Evolutionary conservation across 495 filamentous ascomycete genomes (phyloP).

Genomic region (Lasiosphaeria hispida): DNA sequence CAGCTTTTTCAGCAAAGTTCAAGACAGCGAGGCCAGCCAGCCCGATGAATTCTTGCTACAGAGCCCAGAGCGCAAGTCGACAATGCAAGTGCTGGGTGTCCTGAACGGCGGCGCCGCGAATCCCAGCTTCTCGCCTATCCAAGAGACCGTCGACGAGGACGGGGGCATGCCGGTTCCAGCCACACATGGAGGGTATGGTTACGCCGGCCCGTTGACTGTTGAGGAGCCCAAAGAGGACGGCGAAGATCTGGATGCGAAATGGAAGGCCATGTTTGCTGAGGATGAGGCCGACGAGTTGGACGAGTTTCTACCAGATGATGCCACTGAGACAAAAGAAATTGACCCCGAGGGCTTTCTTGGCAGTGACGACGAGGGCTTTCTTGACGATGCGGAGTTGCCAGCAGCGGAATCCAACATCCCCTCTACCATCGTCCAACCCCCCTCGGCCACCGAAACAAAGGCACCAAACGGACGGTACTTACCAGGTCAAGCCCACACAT

Average conservation of each 20-base stretch:
- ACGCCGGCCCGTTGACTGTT: background rate
- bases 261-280: slow-evolving; percentile 76
- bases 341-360: slow-evolving; percentile 59
- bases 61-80: slow-evolving; percentile 56
- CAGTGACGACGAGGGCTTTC: slow-evolving; percentile 71
- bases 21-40: slow-evolving; percentile 16
- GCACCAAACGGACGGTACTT: slow-evolving; percentile 35
- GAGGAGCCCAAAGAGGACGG: slow-evolving; percentile 24
- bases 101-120: slow-evolving; percentile 24
- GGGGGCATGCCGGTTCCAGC: slow-evolving; percentile 13
- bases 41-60: slow-evolving; percentile 21
- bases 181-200: background rate
- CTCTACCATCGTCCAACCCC: slow-evolving; percentile 12
- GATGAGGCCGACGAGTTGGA: slow-evolving; percentile 67
- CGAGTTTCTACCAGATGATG: slow-evolving; percentile 49
- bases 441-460: slow-evolving; percentile 5
- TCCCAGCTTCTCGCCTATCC: slow-evolving; percentile 30
- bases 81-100: slow-evolving; percentile 52
- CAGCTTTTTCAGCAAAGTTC: slow-evolving; percentile 51
- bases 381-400: slow-evolving; percentile 55
- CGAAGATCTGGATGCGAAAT: slow-evolving; percentile 69
- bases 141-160: slow-evolving; percentile 33
- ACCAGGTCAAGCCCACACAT: slow-evolving; percentile 18
- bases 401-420: slow-evolving; percentile 17
- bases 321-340: slow-evolving; percentile 37